Percentiles rank a stretch among this genome's conserved stretches.
Conservation (phyloP, 106 monocot genomes). For the Dactylorhiza incarnata region DNA sequence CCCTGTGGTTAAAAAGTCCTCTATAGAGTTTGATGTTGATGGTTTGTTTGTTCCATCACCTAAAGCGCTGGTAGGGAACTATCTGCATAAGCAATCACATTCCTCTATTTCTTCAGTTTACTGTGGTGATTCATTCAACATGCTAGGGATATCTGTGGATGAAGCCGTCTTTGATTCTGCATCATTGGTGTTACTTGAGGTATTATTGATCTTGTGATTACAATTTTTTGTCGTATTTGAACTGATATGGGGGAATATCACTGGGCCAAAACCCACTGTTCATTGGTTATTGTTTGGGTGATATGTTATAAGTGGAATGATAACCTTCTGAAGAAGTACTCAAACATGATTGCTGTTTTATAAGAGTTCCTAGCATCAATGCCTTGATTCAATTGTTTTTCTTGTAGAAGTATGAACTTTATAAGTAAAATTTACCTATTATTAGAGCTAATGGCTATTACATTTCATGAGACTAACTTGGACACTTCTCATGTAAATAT, state of each 20-base stretch:
- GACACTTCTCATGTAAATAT: background rate
- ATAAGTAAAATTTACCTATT: background rate
- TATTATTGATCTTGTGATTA: conserved; percentile 23
- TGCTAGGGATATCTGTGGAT: conserved; percentile 73
- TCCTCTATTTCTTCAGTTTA: conserved; percentile 25
- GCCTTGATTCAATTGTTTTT: background rate
- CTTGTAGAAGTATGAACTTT: background rate
- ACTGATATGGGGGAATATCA: too few species aligned
- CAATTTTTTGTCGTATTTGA: background rate
- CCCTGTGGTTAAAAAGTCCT: conserved; percentile 55
- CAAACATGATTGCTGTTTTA: background rate
- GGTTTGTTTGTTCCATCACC: conserved; percentile 55
- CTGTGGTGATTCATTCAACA: conserved; percentile 43
- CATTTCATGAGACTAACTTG: background rate
- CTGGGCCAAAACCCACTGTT: too few species aligned
- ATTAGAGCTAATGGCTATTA: background rate
- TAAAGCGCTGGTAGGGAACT: conserved; percentile 5
- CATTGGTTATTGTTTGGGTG: background rate
- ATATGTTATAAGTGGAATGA: background rate
- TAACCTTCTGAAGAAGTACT: background rate
- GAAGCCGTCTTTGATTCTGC: conserved; percentile 75
- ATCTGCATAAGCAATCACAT: conserved; percentile 14
- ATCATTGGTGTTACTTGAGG: conserved; percentile 51
- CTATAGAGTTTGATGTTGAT: conserved; percentile 70
- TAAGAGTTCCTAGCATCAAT: background rate